Base-by-base conservation (phyloP, 139 green algal species). In the Micractinium sp. region DNA sequence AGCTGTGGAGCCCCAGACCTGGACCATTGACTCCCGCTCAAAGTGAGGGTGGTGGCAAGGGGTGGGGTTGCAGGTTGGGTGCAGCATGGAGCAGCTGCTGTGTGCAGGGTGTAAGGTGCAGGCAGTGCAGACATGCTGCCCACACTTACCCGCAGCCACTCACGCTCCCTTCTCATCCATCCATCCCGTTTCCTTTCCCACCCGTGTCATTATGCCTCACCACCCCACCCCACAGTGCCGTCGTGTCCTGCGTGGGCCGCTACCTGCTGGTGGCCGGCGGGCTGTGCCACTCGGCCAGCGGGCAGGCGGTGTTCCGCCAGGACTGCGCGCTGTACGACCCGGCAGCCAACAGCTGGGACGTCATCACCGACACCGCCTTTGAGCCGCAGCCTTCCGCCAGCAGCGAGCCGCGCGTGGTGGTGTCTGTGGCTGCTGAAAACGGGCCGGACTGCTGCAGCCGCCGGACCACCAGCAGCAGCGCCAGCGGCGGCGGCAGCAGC, bases 1-100 rank as follows among this genome's bases (percentile, higher is more conserved):
- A 15, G 25, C 35, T 1, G 76, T 79, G 35, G 91, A 95, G 85
- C 89, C 92, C 0, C 90, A 92, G 85, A 82, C 81, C 38, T 91
- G 93, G 38, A 22, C 3, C 23, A 80, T 89, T 31, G 82, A 79
- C 15, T 39, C 82, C 16, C 82, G 82, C 36, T 60, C 63, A 31
- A 35, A 79, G 82, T 87, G 61, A 79, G 82, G 0, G 39, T 22
- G 39, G 39, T 9, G 47, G 78, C 0, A 18, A 38, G 39, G 25
- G 78, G 39, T 33, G 19, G 78, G 75, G 75, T 4, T 4, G 47
- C 47, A 56, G 47, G 47, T 56, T 56, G 47, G 7, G 47, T 5
- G 47, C 47, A 56, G 47, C 63, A 71, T 15, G 36, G 16, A 18
- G 33, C 12, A 47, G 33, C 1, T 5, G 13, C 73, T 79, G 73